A percentile compares a stretch with the other conserved stretches of the same genome.
Evolutionary conservation across 1,139 yeast species (phyloP).

Genomic region (Arxiozyma slooffiae): DNA sequence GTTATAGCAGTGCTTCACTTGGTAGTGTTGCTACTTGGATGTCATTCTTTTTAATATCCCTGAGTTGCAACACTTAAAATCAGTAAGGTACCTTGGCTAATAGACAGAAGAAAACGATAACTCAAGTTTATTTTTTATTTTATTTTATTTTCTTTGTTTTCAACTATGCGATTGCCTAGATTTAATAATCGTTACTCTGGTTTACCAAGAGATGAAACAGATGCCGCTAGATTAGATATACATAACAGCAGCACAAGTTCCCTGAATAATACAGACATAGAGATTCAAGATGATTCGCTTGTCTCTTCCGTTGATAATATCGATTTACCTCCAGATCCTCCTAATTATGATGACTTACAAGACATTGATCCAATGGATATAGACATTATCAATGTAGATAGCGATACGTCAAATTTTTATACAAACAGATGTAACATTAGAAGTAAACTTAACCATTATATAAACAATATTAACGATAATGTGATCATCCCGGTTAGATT

Average conservation of each 20-base stretch:
- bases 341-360: background rate
- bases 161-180: no score
- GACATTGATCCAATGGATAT: background rate
- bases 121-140: no score
- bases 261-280: background rate
- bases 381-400: background rate
- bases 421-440: background rate
- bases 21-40: no score
- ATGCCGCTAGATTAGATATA: conserved; percentile 1
- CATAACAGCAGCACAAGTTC: background rate
- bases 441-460: conserved; percentile 8
- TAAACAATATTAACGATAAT: conserved; percentile 13
- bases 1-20: no score
- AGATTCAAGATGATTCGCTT: background rate
- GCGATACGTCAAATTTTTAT: background rate
- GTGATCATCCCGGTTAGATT: conserved; percentile 21
- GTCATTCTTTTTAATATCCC: no score
- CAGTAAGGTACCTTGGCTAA: no score
- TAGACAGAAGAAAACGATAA: no score
- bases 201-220: conserved; percentile 1
- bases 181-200: no score
- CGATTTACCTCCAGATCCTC: background rate
- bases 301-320: background rate
- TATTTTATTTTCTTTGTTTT: no score
- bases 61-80: no score